These are phyloP conservation scores for Alternaria sp. DNA, from an alignment of 2,329 filamentous ascomycete genomes.

Conservation along the genomic window DNA sequence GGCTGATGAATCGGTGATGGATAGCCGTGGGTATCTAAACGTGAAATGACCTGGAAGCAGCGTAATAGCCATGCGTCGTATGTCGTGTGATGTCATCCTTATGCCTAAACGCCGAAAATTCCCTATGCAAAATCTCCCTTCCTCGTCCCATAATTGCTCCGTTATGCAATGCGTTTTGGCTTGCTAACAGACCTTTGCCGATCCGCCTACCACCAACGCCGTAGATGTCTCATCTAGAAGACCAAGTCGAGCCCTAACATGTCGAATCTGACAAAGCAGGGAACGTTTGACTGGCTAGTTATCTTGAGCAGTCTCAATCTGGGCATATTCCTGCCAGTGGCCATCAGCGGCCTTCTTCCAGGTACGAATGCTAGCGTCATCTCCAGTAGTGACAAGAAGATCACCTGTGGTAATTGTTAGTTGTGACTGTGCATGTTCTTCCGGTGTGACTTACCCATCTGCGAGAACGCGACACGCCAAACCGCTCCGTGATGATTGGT, in stretches of 20 bases:
- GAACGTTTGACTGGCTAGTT: constrained; percentile 14
- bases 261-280: not conserved
- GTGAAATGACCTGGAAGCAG: constrained; percentile 21
- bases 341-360: constrained; percentile 59
- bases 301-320: constrained; percentile 52
- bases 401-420: constrained; percentile 63
- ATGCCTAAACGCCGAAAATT: constrained; percentile 20
- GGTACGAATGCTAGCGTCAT: constrained; percentile 67
- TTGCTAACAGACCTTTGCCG: not conserved
- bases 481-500: constrained; percentile 73
- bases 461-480: constrained; percentile 74
- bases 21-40: constrained; percentile 35
- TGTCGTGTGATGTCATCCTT: not conserved
- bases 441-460: constrained; percentile 47
- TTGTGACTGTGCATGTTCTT: not conserved
- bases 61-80: constrained; percentile 15
- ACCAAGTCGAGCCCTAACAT: not conserved
- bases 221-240: not conserved
- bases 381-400: constrained; percentile 75
- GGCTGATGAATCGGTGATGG: constrained; percentile 3
- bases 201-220: constrained; percentile 1
- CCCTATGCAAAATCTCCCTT: not conserved
- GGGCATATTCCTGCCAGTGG: constrained; percentile 57
- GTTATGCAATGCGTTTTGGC: not conserved
- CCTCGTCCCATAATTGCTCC: not conserved